These are phyloP conservation scores for Penicillium subrubescens DNA, from an alignment of 495 filamentous ascomycete species.

Conservation along the genomic window DNA sequence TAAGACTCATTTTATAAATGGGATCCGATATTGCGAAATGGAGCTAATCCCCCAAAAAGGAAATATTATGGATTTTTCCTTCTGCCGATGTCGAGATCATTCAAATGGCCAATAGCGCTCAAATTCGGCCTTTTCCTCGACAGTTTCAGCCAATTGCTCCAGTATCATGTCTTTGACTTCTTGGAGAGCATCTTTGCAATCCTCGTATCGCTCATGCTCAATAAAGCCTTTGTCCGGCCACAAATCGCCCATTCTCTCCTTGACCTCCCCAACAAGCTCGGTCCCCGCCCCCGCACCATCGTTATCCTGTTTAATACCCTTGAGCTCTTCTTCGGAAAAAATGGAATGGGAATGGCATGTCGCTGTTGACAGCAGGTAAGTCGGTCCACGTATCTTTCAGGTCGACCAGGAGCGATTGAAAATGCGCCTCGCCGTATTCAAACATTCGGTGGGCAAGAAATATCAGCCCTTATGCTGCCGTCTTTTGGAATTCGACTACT, in stretches of 20 bases:
- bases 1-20: too few species aligned
- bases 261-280: slow-evolving; percentile 33
- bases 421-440: slow-evolving; percentile 40
- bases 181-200: slow-evolving; percentile 22
- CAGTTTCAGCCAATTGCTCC: slow-evolving; percentile 34
- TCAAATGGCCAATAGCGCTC: slow-evolving; percentile 40
- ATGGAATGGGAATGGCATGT: not conserved
- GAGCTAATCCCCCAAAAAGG: too few species aligned
- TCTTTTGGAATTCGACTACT: slow-evolving; percentile 33
- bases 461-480: slow-evolving; percentile 33
- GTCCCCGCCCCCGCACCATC: slow-evolving; percentile 37
- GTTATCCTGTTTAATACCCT: slow-evolving; percentile 33
- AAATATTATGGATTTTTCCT: too few species aligned
- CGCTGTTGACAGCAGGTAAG: not conserved
- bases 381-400: slow-evolving; percentile 30
- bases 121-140: slow-evolving; percentile 36
- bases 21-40: too few species aligned
- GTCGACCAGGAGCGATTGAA: slow-evolving; percentile 35
- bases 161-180: slow-evolving; percentile 19
- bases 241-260: slow-evolving; percentile 34
- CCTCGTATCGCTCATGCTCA: slow-evolving; percentile 36
- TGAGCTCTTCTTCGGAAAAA: not conserved
- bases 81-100: not conserved
- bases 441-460: slow-evolving; percentile 41
- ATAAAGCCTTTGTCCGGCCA: slow-evolving; percentile 41